phyloP scores from a whole-genome alignment of 805 yeast genomes.

The Saturnispora sanitii region DNA sequence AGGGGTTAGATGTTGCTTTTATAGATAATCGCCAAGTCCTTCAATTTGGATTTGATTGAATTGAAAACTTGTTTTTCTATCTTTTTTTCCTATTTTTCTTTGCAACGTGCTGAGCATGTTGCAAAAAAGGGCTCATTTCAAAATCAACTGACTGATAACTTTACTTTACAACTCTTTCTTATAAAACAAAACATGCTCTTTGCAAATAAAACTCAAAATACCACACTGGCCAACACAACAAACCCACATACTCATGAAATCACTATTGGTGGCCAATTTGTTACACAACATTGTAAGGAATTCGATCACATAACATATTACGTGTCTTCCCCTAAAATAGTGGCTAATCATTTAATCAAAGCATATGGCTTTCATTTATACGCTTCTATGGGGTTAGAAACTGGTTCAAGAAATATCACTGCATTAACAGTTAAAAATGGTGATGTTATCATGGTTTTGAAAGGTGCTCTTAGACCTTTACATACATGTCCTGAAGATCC shows the following conservation, averaged over 20 bases:
- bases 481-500: constrained; percentile 11
- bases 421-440: constrained; percentile 57
- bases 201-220: too few species aligned
- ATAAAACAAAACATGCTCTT: too few species aligned
- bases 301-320: constrained; percentile 64
- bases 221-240: not conserved
- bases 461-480: constrained; percentile 29
- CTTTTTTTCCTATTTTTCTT: too few species aligned
- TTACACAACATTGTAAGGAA: constrained; percentile 19
- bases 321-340: constrained; percentile 61
- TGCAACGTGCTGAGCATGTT: not conserved
- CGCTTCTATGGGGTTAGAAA: constrained; percentile 62
- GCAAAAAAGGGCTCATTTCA: not conserved
- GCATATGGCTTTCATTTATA: constrained; percentile 54
- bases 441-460: constrained; percentile 38
- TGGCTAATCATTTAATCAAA: constrained; percentile 44
- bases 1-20: too few species aligned
- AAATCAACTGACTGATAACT: too few species aligned
- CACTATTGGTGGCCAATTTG: not conserved
- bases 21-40: too few species aligned
- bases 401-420: constrained; percentile 44
- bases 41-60: too few species aligned
- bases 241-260: constrained; percentile 2
- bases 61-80: too few species aligned
- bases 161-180: too few species aligned